phyloP scores from a whole-genome alignment of 1,139 yeast genomes.

The Debaryomyces robertsiae region DNA sequence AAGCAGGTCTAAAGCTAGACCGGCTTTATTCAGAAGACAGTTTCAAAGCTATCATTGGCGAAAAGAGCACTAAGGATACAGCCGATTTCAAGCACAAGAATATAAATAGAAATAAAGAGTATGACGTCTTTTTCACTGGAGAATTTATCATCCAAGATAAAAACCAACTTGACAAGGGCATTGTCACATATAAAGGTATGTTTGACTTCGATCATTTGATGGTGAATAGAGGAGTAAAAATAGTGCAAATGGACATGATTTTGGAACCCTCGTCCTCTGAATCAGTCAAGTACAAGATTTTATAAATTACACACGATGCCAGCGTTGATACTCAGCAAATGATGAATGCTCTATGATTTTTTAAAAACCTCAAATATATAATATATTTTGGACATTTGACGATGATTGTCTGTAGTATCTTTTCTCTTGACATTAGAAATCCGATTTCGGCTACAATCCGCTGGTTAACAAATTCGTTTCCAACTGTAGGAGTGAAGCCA shows the following conservation, averaged over 20 bases:
- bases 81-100: background rate
- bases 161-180: conserved; percentile 21
- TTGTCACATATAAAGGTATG: conserved; percentile 29
- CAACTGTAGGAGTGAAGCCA: too few relatives aligned
- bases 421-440: too few relatives aligned
- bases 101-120: conserved; percentile 23
- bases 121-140: conserved; percentile 29
- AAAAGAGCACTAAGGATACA: conserved; percentile 10
- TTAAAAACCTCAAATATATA: too few relatives aligned
- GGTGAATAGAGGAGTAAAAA: conserved; percentile 36
- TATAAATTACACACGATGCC: background rate
- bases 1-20: conserved; percentile 29
- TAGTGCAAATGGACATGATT: conserved; percentile 21
- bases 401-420: too few relatives aligned
- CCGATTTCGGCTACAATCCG: too few relatives aligned
- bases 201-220: conserved; percentile 36
- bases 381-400: too few relatives aligned
- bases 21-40: conserved; percentile 25
- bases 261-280: conserved; percentile 11
- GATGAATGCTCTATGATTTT: too few relatives aligned
- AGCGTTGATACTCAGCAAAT: too few relatives aligned
- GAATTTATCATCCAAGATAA: conserved; percentile 24
- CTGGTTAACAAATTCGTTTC: too few relatives aligned
- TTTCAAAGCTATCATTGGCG: background rate
- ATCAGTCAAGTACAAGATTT: conserved; percentile 14